A percentile compares a stretch with the other conserved stretches of the same genome.
phyloP scores from a whole-genome alignment of 2,329 filamentous ascomycete species.

The Leptodontidium sp. region DNA sequence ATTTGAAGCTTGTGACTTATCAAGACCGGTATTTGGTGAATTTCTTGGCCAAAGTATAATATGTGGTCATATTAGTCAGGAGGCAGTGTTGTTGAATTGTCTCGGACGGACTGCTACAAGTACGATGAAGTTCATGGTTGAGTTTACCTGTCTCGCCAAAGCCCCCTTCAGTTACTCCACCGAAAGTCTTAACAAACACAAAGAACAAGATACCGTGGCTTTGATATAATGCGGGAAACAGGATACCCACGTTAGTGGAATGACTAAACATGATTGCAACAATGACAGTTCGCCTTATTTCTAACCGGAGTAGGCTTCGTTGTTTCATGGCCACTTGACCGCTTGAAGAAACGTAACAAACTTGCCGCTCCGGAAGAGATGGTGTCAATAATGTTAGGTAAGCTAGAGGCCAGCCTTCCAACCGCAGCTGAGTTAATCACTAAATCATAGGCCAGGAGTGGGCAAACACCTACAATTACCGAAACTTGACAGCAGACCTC shows the following conservation, averaged over 20 bases:
- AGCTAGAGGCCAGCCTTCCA: conserved; percentile 8
- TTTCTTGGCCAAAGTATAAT: not conserved
- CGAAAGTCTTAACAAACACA: conserved; percentile 3
- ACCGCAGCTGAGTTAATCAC: conserved; percentile 14
- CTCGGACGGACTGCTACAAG: not conserved
- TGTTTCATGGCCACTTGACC: conserved; percentile 14
- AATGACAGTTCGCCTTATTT: conserved; percentile 1
- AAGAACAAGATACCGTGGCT: conserved; percentile 2
- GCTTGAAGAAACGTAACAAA: not conserved
- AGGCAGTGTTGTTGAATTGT: not conserved
- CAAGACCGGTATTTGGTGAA: not conserved
- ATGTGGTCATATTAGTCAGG: not conserved
- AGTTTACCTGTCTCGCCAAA: not conserved
- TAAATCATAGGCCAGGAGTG: not conserved
- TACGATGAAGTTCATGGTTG: not conserved
- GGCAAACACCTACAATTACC: not conserved
- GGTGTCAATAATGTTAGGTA: not conserved
- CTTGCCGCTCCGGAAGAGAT: not conserved
- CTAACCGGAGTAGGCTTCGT: not conserved
- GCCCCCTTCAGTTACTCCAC: conserved; percentile 1
- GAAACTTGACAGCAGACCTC: conserved; percentile 3
- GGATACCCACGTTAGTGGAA: not conserved
- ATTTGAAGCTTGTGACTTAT: not conserved
- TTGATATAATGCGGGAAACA: not conserved
- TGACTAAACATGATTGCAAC: conserved; percentile 1